These are phyloP conservation scores for Auriculariales sp. DNA, from an alignment of 768 basidiomycete genomes.

Conservation along the genomic window DNA sequence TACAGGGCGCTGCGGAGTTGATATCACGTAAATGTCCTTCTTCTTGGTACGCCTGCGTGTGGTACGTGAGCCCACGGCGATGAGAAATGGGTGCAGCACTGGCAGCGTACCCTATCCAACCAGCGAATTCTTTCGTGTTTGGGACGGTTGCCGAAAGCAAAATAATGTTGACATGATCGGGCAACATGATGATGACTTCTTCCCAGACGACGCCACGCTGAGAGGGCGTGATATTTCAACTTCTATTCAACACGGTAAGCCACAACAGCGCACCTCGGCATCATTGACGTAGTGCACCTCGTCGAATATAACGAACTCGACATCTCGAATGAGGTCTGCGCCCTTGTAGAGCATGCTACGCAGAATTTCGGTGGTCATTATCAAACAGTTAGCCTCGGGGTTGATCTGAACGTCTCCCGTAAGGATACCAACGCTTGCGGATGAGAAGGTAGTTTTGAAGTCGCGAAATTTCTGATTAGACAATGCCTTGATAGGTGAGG, in stretches of 20 bases:
- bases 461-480: slow-evolving; percentile 99
- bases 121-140: slow-evolving; percentile 95
- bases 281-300: slow-evolving; percentile 99
- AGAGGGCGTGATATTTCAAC: not conserved
- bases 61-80: slow-evolving; percentile 3
- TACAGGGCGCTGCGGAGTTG: slow-evolving; percentile 88
- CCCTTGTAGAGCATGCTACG: slow-evolving; percentile 98
- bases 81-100: not conserved
- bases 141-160: slow-evolving; percentile 94
- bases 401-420: slow-evolving; percentile 96
- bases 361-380: slow-evolving; percentile 97
- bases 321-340: slow-evolving; percentile 94
- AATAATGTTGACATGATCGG: slow-evolving; percentile 97
- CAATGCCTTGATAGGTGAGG: slow-evolving; percentile 94
- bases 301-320: slow-evolving; percentile 98
- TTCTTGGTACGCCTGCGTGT: slow-evolving; percentile 81
- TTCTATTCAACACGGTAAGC: not conserved
- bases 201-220: slow-evolving; percentile 99
- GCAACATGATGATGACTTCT: slow-evolving; percentile 99
- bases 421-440: slow-evolving; percentile 83
- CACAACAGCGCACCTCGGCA: slow-evolving; percentile 54
- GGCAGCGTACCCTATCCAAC: slow-evolving; percentile 85
- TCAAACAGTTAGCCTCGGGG: slow-evolving; percentile 89
- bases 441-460: slow-evolving; percentile 92
- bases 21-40: slow-evolving; percentile 98